phyloP scores from a whole-genome alignment of 139 green algal genomes.

The Trebouxia sp. region DNA sequence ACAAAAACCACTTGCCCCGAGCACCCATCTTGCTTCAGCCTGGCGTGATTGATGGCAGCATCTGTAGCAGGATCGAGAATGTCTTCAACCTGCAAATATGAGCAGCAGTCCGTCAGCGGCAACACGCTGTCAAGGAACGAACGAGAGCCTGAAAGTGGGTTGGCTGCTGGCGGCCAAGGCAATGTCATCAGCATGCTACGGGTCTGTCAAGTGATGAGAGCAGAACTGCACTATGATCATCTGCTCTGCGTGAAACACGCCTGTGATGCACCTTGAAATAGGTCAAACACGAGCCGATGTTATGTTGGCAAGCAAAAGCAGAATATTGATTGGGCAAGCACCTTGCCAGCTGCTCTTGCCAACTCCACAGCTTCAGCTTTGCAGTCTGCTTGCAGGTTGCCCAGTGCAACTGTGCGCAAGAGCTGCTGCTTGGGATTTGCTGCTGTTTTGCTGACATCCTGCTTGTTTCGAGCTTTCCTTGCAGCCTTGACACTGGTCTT shows the following conservation, averaged over 20 bases:
- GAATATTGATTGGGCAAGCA: constrained; percentile 21
- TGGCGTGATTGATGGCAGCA: constrained; percentile 42
- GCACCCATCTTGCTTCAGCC: constrained; percentile 82
- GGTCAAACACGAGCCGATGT: too few species aligned
- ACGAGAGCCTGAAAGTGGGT: too few species aligned
- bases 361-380: constrained; percentile 40
- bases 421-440: constrained; percentile 66
- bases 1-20: constrained; percentile 58
- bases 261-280: too few species aligned
- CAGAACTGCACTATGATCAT: too few species aligned
- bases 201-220: too few species aligned
- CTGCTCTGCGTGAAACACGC: too few species aligned
- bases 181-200: background rate
- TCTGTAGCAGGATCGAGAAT: constrained; percentile 57
- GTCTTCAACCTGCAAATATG: constrained; percentile 52
- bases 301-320: too few species aligned
- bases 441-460: background rate
- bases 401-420: constrained; percentile 77
- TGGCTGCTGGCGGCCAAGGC: background rate
- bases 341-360: constrained; percentile 49
- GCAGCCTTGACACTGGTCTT: constrained; percentile 23
- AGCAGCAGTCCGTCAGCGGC: too few species aligned
- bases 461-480: background rate
- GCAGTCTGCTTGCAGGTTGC: constrained; percentile 51
- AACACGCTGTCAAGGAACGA: too few species aligned